A percentile compares a stretch with the other conserved stretches of the same genome.
Evolutionary conservation across 2,329 filamentous ascomycete species (phyloP).

Genomic region (Stromatinia cepivora): DNA sequence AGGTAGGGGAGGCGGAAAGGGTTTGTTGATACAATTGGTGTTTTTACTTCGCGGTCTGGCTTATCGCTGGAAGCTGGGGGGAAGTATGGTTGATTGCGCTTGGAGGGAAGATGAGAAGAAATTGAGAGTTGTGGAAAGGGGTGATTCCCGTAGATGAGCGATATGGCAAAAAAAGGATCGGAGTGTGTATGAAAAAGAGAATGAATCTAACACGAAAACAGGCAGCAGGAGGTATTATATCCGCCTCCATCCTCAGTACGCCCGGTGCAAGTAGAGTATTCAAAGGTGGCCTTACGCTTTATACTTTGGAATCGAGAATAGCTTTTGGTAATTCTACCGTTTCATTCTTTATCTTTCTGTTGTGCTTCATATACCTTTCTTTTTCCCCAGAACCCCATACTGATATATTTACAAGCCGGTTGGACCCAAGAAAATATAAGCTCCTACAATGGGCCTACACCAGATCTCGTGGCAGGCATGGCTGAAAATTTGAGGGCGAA

Average conservation of each 20-base stretch:
- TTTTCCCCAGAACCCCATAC: background rate
- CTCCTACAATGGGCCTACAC: slow-evolving; percentile 59
- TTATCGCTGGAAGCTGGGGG: background rate
- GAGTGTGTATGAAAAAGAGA: background rate
- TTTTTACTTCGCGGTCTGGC: background rate
- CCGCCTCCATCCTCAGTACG: slow-evolving; percentile 56
- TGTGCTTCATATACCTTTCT: background rate
- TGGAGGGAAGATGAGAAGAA: too few species aligned
- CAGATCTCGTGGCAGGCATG: slow-evolving; percentile 55
- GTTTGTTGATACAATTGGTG: background rate
- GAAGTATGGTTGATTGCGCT: too few species aligned
- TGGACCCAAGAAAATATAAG: slow-evolving; percentile 57
- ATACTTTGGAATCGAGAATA: slow-evolving; percentile 39
- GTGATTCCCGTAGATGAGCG: background rate
- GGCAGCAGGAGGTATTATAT: slow-evolving; percentile 64
- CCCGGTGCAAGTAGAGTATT: slow-evolving; percentile 60
- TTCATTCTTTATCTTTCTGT: background rate
- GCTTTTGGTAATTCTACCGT: slow-evolving; percentile 34
- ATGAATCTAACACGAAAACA: slow-evolving; percentile 31
- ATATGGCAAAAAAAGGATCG: background rate
- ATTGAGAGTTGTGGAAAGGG: too few species aligned
- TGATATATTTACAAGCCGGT: slow-evolving; percentile 45
- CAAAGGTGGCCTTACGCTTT: slow-evolving; percentile 58
- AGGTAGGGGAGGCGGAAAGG: too few species aligned
- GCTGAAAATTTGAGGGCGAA: slow-evolving; percentile 57